Evolutionary conservation across 768 basidiomycete species (phyloP).

Genomic region (Russula olivacea): DNA sequence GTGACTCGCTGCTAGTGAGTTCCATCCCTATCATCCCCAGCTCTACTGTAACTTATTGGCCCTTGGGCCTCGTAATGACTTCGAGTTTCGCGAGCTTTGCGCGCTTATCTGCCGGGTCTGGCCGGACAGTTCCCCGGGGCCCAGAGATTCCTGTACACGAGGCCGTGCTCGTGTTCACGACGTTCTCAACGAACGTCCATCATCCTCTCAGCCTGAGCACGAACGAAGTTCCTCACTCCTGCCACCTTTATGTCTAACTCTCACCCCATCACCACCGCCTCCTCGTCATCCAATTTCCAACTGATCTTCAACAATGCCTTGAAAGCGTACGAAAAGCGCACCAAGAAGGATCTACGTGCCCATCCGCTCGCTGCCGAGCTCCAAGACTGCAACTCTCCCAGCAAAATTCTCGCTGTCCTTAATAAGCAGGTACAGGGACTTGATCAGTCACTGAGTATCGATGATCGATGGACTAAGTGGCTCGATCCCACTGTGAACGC

Average conservation of each 20-base stretch:
- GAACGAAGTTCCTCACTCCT: neutral
- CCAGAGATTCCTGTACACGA: no score
- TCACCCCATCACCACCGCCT: no score
- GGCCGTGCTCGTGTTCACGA: no score
- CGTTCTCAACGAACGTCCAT: no score
- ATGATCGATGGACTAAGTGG: neutral
- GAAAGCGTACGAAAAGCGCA: neutral
- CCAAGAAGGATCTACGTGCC: neutral
- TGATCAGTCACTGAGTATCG: neutral
- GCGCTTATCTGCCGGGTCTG: no score
- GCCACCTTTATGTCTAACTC: neutral
- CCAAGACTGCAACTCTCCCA: neutral
- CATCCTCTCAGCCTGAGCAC: neutral
- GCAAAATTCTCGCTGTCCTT: neutral
- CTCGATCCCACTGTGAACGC: neutral
- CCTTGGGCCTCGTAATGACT: no score
- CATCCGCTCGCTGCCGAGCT: neutral
- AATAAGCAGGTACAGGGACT: neutral
- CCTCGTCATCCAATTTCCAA: neutral
- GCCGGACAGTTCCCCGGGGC: no score
- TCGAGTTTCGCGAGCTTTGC: no score
- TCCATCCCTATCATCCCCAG: no score
- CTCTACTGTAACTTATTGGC: no score
- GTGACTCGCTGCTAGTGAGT: no score
- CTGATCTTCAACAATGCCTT: neutral